phyloP scores from a whole-genome alignment of 2,329 filamentous ascomycete genomes.

The Colletotrichum musicola region DNA sequence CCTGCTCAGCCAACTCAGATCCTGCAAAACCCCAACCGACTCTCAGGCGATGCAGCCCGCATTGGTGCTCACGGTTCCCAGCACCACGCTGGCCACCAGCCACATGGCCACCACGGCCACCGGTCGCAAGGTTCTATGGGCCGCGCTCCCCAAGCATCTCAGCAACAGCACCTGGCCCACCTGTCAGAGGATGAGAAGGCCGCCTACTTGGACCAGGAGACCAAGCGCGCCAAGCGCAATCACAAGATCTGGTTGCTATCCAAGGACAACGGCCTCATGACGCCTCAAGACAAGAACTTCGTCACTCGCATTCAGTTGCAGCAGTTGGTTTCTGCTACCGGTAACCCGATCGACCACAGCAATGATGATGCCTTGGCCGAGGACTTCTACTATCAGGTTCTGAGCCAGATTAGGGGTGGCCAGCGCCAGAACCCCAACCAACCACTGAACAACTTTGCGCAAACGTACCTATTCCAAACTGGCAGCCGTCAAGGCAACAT shows the following conservation, averaged over 20 bases:
- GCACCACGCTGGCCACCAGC: constrained; percentile 43
- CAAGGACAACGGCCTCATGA: constrained; percentile 97
- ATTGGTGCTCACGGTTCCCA: constrained; percentile 41
- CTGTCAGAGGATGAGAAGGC: constrained; percentile 88
- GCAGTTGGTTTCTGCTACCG: constrained; percentile 92
- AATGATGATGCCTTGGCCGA: constrained; percentile 86
- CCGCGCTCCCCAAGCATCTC: constrained; percentile 67
- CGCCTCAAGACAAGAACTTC: constrained; percentile 99
- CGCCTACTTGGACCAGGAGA: constrained; percentile 89
- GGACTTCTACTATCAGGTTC: constrained; percentile 99
- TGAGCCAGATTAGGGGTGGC: constrained; percentile 91
- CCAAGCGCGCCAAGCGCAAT: constrained; percentile 94
- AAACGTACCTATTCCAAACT: constrained; percentile 97
- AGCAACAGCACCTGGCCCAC: constrained; percentile 73
- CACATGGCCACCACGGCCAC: constrained; percentile 52
- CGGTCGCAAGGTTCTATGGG: constrained; percentile 69
- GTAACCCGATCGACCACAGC: constrained; percentile 84
- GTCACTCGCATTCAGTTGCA: constrained; percentile 98
- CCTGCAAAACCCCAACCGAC: constrained; percentile 81
- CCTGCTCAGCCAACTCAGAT: constrained; percentile 78
- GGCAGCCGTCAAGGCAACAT: constrained; percentile 83
- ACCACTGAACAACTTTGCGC: constrained; percentile 94
- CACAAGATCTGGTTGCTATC: constrained; percentile 97
- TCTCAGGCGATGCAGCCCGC: constrained; percentile 61
- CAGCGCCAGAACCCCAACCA: constrained; percentile 93